Evolutionary conservation across 106 monocot species (phyloP), one percentile per base, ranked within the genome.

Genomic region (Agapanthus africanus): DNA sequence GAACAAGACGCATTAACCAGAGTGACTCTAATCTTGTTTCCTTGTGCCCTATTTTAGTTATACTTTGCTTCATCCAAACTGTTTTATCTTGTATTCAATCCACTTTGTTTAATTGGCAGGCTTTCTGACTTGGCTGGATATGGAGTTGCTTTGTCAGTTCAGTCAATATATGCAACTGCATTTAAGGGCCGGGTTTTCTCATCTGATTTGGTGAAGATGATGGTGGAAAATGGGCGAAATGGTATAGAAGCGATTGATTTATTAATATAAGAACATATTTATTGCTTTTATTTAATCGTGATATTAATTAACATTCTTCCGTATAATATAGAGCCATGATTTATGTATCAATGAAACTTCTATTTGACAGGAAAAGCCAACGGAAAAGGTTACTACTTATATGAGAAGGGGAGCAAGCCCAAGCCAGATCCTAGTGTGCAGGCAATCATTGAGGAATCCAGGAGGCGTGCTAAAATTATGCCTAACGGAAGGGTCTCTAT

Each of bases 71-170:
- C n/a, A n/a, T n/a, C n/a, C n/a, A n/a, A n/a, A n/a, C n/a, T n/a
- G n/a, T n/a, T n/a, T n/a, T n/a, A n/a, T n/a, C n/a, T n/a, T n/a
- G n/a, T n/a, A n/a, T 63, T 36, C 9, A 23, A 37, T 18, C 37
- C 18, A 1, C 46, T 47, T 19, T 47, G 13, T 13, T 19, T 47
- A 7, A 46, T 73, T 75, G 57, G 41, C 52, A 95, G 94, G 72
- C 81, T 95, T 18, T 80, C 83, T 74, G 97, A 97, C 76, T 34
- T 97, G 71, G 71, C 91, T 77, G 97, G 97, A 54, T 97, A 92
- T 83, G 97, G 91, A 52, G 97, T 97, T 61, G 86, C 91, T 69
- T 56, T 87, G 78, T 91, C 97, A 36, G 87, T 89, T 27, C 89
- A 78, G 74, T 75, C 70, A 66, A 82, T 82, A 50, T 92, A 66